Percentiles rank a stretch among this genome's conserved stretches.
Conservation (phyloP, 768 basidiomycete genomes). For the Rossbeevera mucosa region DNA sequence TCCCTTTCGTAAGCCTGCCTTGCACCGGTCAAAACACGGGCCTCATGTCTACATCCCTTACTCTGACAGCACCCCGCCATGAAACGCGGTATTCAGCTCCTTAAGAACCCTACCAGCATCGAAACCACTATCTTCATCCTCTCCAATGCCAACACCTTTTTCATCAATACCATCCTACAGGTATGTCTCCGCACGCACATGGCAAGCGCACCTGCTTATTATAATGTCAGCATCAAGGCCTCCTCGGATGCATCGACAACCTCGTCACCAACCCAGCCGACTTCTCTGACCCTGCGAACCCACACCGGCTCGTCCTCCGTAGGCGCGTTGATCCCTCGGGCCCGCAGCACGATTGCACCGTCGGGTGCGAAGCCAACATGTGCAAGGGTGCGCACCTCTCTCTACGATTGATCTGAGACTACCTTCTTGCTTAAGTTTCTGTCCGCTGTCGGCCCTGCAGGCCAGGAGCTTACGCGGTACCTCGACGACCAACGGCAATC, state of each 20-base stretch:
- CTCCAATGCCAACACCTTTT: conserved; percentile 91
- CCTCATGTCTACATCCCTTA: neutral
- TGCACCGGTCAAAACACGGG: neutral
- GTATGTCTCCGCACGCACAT: conserved; percentile 34
- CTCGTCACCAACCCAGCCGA: conserved; percentile 91
- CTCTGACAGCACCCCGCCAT: conserved; percentile 93
- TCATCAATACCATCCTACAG: conserved; percentile 86
- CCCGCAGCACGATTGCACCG: conserved; percentile 75
- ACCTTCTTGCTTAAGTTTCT: no score
- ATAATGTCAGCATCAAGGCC: conserved; percentile 60
- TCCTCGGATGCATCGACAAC: conserved; percentile 69
- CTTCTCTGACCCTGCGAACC: conserved; percentile 58
- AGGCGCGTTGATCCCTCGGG: conserved; percentile 72
- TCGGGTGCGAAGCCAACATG: conserved; percentile 96
- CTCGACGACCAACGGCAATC: conserved; percentile 34
- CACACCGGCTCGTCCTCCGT: conserved; percentile 66
- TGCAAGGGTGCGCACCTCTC: conserved; percentile 71
- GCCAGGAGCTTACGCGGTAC: conserved; percentile 89
- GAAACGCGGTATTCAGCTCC: conserved; percentile 76
- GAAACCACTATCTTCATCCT: conserved; percentile 80
- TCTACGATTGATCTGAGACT: neutral
- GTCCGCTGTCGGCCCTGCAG: conserved; percentile 34
- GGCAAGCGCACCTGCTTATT: neutral
- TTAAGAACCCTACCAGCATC: conserved; percentile 61
- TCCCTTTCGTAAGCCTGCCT: conserved; percentile 72